Percentiles rank a stretch among this genome's conserved stretches.
These are phyloP conservation scores for Botrytis hyacinthi DNA, from an alignment of 2,329 filamentous ascomycete genomes.

Conservation along the genomic window DNA sequence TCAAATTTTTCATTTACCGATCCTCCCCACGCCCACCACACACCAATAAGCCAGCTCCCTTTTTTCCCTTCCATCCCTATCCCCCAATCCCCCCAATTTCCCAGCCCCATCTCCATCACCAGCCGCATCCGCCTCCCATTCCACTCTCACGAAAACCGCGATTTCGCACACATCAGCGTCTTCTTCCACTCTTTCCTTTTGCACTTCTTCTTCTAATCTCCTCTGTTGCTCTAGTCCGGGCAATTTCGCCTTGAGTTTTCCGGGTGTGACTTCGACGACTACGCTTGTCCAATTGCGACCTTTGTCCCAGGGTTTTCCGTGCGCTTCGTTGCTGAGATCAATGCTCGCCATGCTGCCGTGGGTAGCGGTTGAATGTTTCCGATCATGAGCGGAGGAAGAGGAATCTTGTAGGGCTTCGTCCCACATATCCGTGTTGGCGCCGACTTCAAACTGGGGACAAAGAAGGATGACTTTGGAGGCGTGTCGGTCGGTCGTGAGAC, in stretches of 20 bases:
- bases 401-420: constrained; percentile 65
- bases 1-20: constrained; percentile 43
- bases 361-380: constrained; percentile 8
- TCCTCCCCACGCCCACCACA: constrained; percentile 82
- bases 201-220: constrained; percentile 54
- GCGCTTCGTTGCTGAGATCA: constrained; percentile 14
- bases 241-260: constrained; percentile 37
- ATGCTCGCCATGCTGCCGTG: constrained; percentile 14
- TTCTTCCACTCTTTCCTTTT: constrained; percentile 17
- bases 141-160: constrained; percentile 86
- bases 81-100: constrained; percentile 42
- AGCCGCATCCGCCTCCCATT: constrained; percentile 74
- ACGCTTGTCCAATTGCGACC: constrained; percentile 95
- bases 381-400: background rate
- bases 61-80: constrained; percentile 68
- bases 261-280: constrained; percentile 82
- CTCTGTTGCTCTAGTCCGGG: constrained; percentile 42
- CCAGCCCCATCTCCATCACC: constrained; percentile 52
- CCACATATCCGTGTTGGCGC: constrained; percentile 90
- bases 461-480: constrained; percentile 82
- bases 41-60: constrained; percentile 95
- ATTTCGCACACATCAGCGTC: constrained; percentile 63
- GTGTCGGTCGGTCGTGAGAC: constrained; percentile 73
- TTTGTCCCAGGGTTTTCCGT: constrained; percentile 90
- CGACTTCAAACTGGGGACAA: constrained; percentile 91